phyloP scores from a whole-genome alignment of 148 eudicot species.

The Limonium bicolor region DNA sequence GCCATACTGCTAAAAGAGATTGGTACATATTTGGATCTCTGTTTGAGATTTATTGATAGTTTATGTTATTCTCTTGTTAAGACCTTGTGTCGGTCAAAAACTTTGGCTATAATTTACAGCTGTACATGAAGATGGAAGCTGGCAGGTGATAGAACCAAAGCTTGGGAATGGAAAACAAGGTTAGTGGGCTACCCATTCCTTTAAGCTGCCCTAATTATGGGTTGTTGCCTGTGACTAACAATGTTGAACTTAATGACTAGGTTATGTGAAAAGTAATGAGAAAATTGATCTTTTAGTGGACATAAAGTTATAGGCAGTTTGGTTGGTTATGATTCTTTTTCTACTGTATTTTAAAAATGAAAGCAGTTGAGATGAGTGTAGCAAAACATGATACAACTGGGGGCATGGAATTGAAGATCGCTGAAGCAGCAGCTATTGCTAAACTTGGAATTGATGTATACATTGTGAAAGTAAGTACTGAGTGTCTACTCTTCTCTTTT shows the following conservation, averaged over 20 bases:
- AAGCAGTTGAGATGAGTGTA: slow-evolving; percentile 69
- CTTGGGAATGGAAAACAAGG: slow-evolving; percentile 43
- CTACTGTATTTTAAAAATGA: background rate
- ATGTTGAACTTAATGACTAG: background rate
- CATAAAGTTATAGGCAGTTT: background rate
- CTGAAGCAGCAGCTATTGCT: slow-evolving; percentile 90
- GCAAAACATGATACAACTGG: slow-evolving; percentile 96
- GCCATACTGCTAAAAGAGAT: slow-evolving; percentile 77
- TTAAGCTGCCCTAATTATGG: too few species aligned
- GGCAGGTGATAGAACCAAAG: slow-evolving; percentile 62
- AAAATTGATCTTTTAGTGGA: too few species aligned
- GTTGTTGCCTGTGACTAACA: background rate
- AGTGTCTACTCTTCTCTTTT: too few species aligned
- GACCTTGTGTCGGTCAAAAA: too few species aligned
- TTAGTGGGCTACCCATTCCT: too few species aligned
- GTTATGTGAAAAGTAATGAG: too few species aligned
- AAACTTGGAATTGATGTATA: slow-evolving; percentile 88
- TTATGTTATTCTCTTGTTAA: too few species aligned
- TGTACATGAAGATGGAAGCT: slow-evolving; percentile 75
- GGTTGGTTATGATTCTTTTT: background rate
- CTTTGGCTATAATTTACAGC: too few species aligned
- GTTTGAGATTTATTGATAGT: background rate
- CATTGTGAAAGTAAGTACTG: slow-evolving; percentile 55
- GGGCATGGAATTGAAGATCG: slow-evolving; percentile 82
- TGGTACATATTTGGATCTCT: slow-evolving; percentile 26